Evolutionary conservation across 306 rosid species (phyloP).

Genomic region (Prinsepia uniflora): DNA sequence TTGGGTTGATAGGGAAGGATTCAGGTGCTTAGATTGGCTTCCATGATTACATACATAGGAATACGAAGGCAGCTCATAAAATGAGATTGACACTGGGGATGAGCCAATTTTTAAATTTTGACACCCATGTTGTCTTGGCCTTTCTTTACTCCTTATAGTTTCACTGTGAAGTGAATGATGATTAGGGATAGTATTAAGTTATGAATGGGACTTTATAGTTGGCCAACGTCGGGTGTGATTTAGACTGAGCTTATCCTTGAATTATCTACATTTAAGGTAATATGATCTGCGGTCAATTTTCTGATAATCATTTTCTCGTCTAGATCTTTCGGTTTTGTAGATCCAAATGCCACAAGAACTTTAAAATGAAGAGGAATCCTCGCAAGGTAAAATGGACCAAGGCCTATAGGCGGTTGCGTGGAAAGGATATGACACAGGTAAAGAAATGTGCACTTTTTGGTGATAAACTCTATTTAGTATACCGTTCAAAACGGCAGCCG

Average conservation of each 20-base stretch:
- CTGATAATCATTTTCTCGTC: conserved; percentile 10
- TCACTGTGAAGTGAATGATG: background rate
- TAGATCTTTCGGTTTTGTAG: conserved; percentile 88
- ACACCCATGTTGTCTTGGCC: background rate
- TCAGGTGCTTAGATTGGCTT: background rate
- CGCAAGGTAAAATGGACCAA: conserved; percentile 92
- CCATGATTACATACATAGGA: too few relatives aligned
- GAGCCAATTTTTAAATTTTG: too few relatives aligned
- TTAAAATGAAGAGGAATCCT: conserved; percentile 95
- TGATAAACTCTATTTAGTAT: too few relatives aligned
- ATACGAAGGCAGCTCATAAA: too few relatives aligned
- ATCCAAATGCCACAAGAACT: conserved; percentile 93
- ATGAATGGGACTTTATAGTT: background rate
- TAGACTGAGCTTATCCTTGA: too few relatives aligned
- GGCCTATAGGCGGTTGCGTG: conserved; percentile 71
- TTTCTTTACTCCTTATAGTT: background rate
- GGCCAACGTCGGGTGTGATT: background rate
- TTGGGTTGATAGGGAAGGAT: background rate
- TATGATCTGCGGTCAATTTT: background rate
- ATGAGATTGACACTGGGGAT: background rate
- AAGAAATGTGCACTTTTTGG: too few relatives aligned
- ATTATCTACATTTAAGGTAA: too few relatives aligned
- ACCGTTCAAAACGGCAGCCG: too few relatives aligned
- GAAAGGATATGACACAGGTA: conserved; percentile 96
- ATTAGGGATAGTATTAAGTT: background rate